Percentiles rank a stretch among this genome's conserved stretches.
Conservation (phyloP, 768 basidiomycete species). For the Lentinula edodes region DNA sequence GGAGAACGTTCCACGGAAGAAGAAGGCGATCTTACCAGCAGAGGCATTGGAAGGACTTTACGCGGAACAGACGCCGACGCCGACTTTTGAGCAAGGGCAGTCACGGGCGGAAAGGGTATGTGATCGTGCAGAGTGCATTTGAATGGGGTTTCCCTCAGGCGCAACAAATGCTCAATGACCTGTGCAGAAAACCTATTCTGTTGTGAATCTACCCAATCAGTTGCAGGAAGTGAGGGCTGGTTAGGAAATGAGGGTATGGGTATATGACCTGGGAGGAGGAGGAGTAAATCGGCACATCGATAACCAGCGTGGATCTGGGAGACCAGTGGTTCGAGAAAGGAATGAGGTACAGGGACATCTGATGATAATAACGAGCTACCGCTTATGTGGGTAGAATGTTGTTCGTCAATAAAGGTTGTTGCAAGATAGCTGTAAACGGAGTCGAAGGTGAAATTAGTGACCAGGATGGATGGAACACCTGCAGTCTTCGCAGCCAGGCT, state of each 20-base stretch:
- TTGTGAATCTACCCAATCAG: constrained; percentile 53
- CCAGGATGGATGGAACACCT: constrained; percentile 61
- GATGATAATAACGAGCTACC: constrained; percentile 21
- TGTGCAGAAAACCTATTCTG: constrained; percentile 39
- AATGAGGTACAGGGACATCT: constrained; percentile 50
- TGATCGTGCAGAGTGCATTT: constrained; percentile 32
- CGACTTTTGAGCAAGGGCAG: constrained; percentile 12
- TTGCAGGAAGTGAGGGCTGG: constrained; percentile 51
- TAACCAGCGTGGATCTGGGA: constrained; percentile 62
- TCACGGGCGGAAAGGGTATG: constrained; percentile 30
- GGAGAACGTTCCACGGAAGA: constrained; percentile 23
- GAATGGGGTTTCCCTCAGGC: constrained; percentile 28
- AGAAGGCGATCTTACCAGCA: constrained; percentile 63
- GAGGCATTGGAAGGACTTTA: constrained; percentile 45
- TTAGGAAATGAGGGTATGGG: constrained; percentile 69
- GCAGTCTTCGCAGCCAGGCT: constrained; percentile 64
- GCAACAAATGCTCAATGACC: constrained; percentile 38
- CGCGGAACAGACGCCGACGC: constrained; percentile 23
- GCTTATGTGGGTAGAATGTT: constrained; percentile 14
- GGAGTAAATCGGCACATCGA: constrained; percentile 62
- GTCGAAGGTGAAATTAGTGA: constrained; percentile 85
- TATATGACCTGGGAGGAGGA: constrained; percentile 67
- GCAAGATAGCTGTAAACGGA: constrained; percentile 77
- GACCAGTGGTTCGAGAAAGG: constrained; percentile 53
- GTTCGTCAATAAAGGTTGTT: constrained; percentile 43